Percentiles rank a stretch among this genome's conserved stretches.
phyloP scores from a whole-genome alignment of 371 early-diverging fungal genomes.

The Fennellomyces sp. region DNA sequence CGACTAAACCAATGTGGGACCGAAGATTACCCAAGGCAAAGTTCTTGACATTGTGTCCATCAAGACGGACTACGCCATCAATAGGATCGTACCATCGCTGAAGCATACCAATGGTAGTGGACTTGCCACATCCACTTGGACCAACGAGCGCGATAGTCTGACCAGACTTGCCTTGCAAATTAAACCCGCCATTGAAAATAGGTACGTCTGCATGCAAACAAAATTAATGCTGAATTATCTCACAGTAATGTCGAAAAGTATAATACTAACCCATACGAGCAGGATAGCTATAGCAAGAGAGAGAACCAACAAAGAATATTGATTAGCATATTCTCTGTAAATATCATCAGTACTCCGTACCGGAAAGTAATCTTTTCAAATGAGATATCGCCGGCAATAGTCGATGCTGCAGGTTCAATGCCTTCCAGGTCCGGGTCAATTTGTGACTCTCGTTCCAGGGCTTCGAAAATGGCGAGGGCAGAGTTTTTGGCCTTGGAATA shows the following conservation, averaged over 20 bases:
- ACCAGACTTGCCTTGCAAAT: slow-evolving; percentile 70
- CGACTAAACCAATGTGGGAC: slow-evolving; percentile 76
- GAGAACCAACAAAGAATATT: not conserved
- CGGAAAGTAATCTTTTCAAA: slow-evolving; percentile 71
- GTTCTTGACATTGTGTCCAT: slow-evolving; percentile 65
- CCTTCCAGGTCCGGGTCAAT: slow-evolving; percentile 76
- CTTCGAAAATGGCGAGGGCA: slow-evolving; percentile 72
- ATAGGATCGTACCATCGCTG: slow-evolving; percentile 85
- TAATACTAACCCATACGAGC: slow-evolving; percentile 3
- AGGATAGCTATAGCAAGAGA: not conserved
- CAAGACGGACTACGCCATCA: slow-evolving; percentile 61
- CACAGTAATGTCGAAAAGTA: no score
- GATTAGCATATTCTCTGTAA: not conserved
- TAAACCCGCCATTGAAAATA: slow-evolving; percentile 75
- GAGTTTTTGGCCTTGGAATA: slow-evolving; percentile 79
- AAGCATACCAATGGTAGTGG: slow-evolving; percentile 78
- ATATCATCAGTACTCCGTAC: slow-evolving; percentile 48
- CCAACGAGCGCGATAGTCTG: slow-evolving; percentile 84
- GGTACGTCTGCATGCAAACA: slow-evolving; percentile 77
- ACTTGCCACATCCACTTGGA: slow-evolving; percentile 65
- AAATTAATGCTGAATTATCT: no score
- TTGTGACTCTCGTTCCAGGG: slow-evolving; percentile 69
- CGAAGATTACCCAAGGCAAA: slow-evolving; percentile 66
- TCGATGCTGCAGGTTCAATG: slow-evolving; percentile 37
- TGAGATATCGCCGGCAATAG: slow-evolving; percentile 55